Evolutionary conservation across 2,329 filamentous ascomycete genomes (phyloP), one percentile per base, ranked within the genome.

Genomic region (Penicillium corylophilum): DNA sequence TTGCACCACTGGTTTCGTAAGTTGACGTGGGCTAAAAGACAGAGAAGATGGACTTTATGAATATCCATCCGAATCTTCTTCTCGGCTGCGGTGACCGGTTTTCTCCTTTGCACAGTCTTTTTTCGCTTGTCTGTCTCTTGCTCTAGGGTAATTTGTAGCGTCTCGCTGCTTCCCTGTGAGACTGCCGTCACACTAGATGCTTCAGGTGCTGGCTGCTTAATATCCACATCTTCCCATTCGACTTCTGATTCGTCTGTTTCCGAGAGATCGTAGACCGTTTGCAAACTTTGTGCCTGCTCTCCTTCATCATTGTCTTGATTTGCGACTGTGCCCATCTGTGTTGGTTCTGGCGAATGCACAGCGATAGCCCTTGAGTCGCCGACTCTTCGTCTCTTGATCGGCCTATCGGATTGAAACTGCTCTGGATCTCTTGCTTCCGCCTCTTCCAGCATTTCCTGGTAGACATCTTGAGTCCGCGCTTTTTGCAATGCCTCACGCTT

Each of bases 1-100:
- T 95, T 95, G 73, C 92, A 96, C 90, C 93, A 96, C 48, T 82
- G 77, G 66, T 97, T 99, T 49, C 92, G 84, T 51, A 84, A 78
- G 59, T 88, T 82, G 15, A 86, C 81, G 70, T 97, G 90, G 9
- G 85, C 83, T 15, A 99, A 72, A 2, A 99, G 78, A 67, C 90
- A 95, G 13, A 96, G 74, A 0, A 97, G 59, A 72, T 99, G 92
- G 55, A 85, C 78, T 71, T 93, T 95, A 71, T 99, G 94, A n/a
- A 91, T 79, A 46, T 90, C 82, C 26, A 94, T 69, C 18, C 92
- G 83, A 26, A 79, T 66, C 42, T 77, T 80, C 56, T 79, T 84
- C 56, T 87, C 85, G 1, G 77, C 75, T 6, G 76, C 75, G 1
- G 81, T 81, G 15, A 81, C 72, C 18, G 80, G 77, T 54, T 79